A percentile compares a stretch with the other conserved stretches of the same genome.
Conservation (phyloP, 208 protist genomes). For the Trypanosoma melophagium region DNA sequence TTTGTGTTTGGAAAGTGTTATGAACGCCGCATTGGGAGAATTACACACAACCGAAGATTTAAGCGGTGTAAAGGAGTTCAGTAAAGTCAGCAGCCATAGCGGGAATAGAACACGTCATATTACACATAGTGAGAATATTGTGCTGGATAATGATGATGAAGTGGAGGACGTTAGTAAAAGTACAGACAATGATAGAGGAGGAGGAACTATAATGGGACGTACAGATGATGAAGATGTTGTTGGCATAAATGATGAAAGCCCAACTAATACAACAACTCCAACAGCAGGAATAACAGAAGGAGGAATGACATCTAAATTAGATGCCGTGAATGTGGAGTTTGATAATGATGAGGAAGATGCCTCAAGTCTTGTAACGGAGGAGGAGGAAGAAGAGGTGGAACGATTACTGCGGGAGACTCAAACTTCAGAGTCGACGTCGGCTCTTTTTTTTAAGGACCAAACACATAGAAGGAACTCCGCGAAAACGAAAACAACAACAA, state of each 20-base stretch:
- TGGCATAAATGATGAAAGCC: no score
- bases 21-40: conserved; percentile 17
- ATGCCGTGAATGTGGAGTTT: conserved; percentile 2
- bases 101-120: not conserved
- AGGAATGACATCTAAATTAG: not conserved
- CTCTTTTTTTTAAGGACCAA: conserved; percentile 26
- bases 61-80: not conserved
- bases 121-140: not conserved
- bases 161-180: no score
- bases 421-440: conserved; percentile 1
- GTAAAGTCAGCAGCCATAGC: not conserved
- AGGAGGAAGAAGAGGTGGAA: conserved; percentile 21
- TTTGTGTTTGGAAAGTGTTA: conserved; percentile 15
- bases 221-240: no score
- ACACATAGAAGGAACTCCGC: not conserved
- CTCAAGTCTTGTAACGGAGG: conserved; percentile 4
- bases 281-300: no score
- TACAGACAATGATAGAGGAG: no score
- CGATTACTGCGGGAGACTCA: conserved; percentile 6
- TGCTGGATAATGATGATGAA: not conserved
- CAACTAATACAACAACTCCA: no score
- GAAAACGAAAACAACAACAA: no score
- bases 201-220: no score
- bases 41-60: not conserved
- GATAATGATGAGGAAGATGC: conserved; percentile 29